phyloP scores from a whole-genome alignment of 129 eudicot genomes.

The Silybum marianum region DNA sequence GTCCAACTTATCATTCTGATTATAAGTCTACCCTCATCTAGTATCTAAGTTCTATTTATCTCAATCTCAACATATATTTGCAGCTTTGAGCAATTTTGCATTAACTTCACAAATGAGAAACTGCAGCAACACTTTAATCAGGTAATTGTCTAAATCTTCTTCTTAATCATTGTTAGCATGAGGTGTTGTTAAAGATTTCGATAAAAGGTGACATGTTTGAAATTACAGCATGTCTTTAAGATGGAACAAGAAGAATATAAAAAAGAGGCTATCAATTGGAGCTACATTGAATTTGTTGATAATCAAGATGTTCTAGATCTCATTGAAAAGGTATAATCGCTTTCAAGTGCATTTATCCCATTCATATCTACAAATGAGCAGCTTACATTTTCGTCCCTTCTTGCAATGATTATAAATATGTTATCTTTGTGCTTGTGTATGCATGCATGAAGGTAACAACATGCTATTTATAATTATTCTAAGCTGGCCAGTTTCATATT shows the following conservation, averaged over 20 bases:
- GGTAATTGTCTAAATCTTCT: slow-evolving; percentile 45
- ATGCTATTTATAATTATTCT: too few relatives aligned
- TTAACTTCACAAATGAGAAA: slow-evolving; percentile 96
- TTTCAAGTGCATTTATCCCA: neutral
- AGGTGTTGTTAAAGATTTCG: slow-evolving; percentile 11
- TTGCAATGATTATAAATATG: too few relatives aligned
- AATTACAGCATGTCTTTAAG: slow-evolving; percentile 95
- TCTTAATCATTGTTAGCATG: slow-evolving; percentile 10
- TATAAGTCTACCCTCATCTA: slow-evolving; percentile 1
- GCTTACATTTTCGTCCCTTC: too few relatives aligned
- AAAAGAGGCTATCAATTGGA: slow-evolving; percentile 93
- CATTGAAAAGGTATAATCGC: slow-evolving; percentile 74
- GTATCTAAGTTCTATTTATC: slow-evolving; percentile 18
- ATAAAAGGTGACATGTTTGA: slow-evolving; percentile 16
- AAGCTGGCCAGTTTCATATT: too few relatives aligned
- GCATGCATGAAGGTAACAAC: too few relatives aligned
- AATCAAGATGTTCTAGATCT: slow-evolving; percentile 99
- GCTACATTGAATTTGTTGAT: slow-evolving; percentile 98
- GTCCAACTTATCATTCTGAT: neutral
- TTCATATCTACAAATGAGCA: slow-evolving; percentile 6
- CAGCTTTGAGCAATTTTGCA: slow-evolving; percentile 99
- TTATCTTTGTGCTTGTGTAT: too few relatives aligned
- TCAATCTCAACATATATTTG: slow-evolving; percentile 34
- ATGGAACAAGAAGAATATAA: slow-evolving; percentile 99
- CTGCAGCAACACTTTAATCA: slow-evolving; percentile 98